Conservation (phyloP, 345 rosid species). For the Rubroshorea leprosula region DNA sequence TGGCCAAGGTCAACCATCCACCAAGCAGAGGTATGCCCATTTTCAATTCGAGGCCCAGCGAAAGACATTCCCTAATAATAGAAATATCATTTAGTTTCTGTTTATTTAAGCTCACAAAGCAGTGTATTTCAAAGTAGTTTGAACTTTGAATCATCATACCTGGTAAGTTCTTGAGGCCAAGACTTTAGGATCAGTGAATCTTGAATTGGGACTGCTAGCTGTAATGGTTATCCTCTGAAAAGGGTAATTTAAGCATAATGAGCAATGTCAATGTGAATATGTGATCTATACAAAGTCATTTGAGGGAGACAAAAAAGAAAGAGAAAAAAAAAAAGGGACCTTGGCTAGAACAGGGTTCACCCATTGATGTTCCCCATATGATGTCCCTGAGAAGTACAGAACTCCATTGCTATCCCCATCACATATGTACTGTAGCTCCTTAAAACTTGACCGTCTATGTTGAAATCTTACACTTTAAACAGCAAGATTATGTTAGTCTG, state of each 20-base stretch:
- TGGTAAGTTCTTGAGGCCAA: slow-evolving; percentile 77
- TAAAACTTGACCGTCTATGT: slow-evolving; percentile 82
- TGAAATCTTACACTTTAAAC: slow-evolving; percentile 59
- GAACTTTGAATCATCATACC: too few species aligned
- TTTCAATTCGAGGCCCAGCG: slow-evolving; percentile 81
- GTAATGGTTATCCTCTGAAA: slow-evolving; percentile 46
- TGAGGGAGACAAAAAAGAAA: too few species aligned
- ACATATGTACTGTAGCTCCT: slow-evolving; percentile 93
- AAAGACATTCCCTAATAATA: slow-evolving; percentile 55
- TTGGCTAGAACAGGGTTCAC: slow-evolving; percentile 88
- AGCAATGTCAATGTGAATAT: too few species aligned
- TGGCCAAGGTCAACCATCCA: slow-evolving; percentile 23
- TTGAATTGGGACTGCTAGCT: too few species aligned
- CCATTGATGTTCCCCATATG: slow-evolving; percentile 91
- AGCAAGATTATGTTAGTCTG: too few species aligned
- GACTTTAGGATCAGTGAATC: slow-evolving; percentile 62
- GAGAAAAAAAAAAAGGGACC: slow-evolving; percentile 28
- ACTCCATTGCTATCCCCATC: slow-evolving; percentile 99
- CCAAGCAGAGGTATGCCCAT: slow-evolving; percentile 27
- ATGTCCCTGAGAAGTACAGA: slow-evolving; percentile 82
- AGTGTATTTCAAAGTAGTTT: too few species aligned
- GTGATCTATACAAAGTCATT: too few species aligned
- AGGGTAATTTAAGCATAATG: too few species aligned
- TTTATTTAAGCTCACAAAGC: too few species aligned
- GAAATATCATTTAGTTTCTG: too few species aligned